phyloP scores from a whole-genome alignment of 306 rosid genomes.

The Cicer yamashitae region DNA sequence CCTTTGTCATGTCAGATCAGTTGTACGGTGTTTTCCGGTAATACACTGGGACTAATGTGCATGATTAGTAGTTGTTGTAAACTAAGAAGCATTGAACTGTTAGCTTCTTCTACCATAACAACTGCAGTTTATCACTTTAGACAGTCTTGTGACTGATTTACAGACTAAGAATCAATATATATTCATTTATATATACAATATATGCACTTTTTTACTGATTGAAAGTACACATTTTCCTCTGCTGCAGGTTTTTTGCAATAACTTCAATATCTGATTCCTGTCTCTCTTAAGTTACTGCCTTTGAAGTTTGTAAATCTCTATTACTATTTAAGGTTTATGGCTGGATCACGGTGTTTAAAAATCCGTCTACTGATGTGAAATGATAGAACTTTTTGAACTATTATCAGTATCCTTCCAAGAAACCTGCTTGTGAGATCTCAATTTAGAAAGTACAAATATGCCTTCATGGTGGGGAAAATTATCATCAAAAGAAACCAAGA shows the following conservation, averaged over 20 bases:
- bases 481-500: constrained; percentile 87
- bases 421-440: constrained; percentile 40
- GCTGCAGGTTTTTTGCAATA: constrained; percentile 55
- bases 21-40: constrained; percentile 12
- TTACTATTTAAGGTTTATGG: constrained; percentile 43
- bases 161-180: not conserved
- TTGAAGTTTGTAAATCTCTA: constrained; percentile 41
- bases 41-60: constrained; percentile 1
- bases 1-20: constrained; percentile 25
- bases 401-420: constrained; percentile 43
- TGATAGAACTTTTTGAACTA: constrained; percentile 48
- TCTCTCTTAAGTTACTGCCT: constrained; percentile 40
- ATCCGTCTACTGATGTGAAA: constrained; percentile 37
- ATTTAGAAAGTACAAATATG: constrained; percentile 61
- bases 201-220: constrained; percentile 39
- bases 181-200: not conserved
- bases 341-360: constrained; percentile 41
- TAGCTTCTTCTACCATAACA: constrained; percentile 27
- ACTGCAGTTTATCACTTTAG: constrained; percentile 31
- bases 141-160: constrained; percentile 25
- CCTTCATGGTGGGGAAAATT: constrained; percentile 92
- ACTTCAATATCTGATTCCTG: constrained; percentile 17
- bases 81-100: constrained; percentile 4
- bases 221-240: constrained; percentile 33
- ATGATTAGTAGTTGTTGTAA: constrained; percentile 29